Evolutionary conservation across 768 basidiomycete genomes (phyloP).

Genomic region (Neoboletus brunneissimus): DNA sequence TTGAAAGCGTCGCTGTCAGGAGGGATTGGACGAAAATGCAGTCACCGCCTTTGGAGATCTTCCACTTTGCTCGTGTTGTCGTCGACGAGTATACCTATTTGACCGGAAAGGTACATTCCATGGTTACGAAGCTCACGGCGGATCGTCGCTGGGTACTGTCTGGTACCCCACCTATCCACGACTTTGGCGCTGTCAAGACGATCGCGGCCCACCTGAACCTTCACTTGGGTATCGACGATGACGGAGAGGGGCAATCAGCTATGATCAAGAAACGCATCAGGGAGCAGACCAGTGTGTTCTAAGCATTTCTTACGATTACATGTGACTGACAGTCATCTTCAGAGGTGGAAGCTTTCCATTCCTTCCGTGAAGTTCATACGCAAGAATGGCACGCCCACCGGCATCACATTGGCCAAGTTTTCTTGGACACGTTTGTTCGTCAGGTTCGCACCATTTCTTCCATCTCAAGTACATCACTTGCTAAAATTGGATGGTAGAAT

Average conservation of each 20-base stretch:
- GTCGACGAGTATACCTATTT: conserved; percentile 96
- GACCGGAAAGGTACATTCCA: conserved; percentile 71
- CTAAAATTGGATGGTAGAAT: conserved; percentile 50
- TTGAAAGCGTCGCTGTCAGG: conserved; percentile 57
- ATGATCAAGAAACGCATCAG: conserved; percentile 76
- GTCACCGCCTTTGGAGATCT: conserved; percentile 86
- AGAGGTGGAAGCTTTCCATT: conserved; percentile 93
- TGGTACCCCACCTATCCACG: conserved; percentile 89
- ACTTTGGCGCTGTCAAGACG: conserved; percentile 87
- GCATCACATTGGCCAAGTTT: conserved; percentile 75
- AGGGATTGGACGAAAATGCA: conserved; percentile 78
- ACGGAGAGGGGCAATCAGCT: conserved; percentile 72
- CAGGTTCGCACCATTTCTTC: conserved; percentile 50
- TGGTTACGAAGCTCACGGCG: conserved; percentile 73
- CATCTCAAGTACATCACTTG: conserved; percentile 1
- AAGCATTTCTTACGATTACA: background rate
- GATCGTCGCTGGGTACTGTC: conserved; percentile 94
- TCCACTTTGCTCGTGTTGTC: conserved; percentile 85
- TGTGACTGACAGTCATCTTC: conserved; percentile 19
- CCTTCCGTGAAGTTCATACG: conserved; percentile 92
- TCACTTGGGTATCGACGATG: conserved; percentile 92
- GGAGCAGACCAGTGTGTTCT: conserved; percentile 72
- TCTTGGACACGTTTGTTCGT: conserved; percentile 78
- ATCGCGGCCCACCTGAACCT: conserved; percentile 85
- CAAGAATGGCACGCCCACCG: conserved; percentile 91